Evolutionary conservation across 768 basidiomycete species (phyloP), one percentile per base, ranked within the genome.

Genomic region (Pleurotus sapidus): DNA sequence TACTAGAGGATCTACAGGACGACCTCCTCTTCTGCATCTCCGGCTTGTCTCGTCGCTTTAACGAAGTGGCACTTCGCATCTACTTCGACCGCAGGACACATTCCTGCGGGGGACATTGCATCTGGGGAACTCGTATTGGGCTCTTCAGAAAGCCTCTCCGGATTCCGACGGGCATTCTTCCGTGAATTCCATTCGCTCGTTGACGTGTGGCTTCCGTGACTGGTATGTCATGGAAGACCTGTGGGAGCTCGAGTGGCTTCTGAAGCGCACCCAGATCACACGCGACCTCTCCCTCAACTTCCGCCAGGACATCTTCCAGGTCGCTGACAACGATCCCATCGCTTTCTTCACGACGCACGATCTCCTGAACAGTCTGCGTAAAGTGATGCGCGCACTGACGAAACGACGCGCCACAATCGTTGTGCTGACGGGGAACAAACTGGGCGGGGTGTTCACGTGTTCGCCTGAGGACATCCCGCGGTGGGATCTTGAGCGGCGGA

Each of bases 1-100:
- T 46, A 23, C n/a, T 56, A 14, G 40, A 40, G 3, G 25, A 27
- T 18, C 27, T 56, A 30, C 43, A 56, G 5, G 34, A 47, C 14
- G n/a, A 24, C 12, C 55, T 46, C 8, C 55, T 56, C 55, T 45
- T 46, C 34, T 47, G 45, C 18, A 37, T 56, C 45, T 56, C 43
- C 5, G 46, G 42, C 42, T 38, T 56, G 17, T 56, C 42, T 18
- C 42, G 55, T 20, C 55, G 55, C 43, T 56, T 56, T 42, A 56
- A 56, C 55, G 55, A 56, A 56, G 42, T 56, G 27, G 42, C 46
- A 9, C 55, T 56, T 38, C 55, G 55, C 25, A 24, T 56, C 20
- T 54, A 54, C 38, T 42, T 54, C 39, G 39, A 54, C n/a, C 51
- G 51, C 51, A 54, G 38, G 51, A n/a, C 17, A n/a, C 39, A 24